phyloP scores from a whole-genome alignment of 306 rosid genomes.

The Rosa persica region DNA sequence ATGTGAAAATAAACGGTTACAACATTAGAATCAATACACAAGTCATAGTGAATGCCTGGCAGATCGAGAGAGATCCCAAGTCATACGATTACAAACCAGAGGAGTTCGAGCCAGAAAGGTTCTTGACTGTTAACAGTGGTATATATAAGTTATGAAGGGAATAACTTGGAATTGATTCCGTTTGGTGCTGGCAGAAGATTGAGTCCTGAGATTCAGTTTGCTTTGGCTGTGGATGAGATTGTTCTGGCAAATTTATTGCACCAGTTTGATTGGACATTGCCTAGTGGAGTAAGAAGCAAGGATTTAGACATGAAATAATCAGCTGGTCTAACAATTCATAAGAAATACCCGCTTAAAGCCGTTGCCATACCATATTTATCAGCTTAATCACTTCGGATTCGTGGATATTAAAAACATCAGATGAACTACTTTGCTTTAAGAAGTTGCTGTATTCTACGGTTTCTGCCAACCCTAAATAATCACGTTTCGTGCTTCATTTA shows the following conservation, averaged over 20 bases:
- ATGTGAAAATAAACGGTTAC: constrained; percentile 15
- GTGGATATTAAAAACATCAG: too few relatives aligned
- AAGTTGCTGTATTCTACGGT: too few relatives aligned
- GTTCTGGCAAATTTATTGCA: constrained; percentile 31
- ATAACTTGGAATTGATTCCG: constrained; percentile 30
- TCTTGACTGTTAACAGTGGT: background rate
- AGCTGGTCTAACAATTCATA: constrained; percentile 15
- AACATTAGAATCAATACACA: constrained; percentile 8
- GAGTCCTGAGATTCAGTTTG: constrained; percentile 34
- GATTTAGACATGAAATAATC: constrained; percentile 37
- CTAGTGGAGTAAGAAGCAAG: constrained; percentile 7
- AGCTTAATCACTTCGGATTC: background rate
- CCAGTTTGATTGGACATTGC: constrained; percentile 34
- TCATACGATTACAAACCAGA: constrained; percentile 28
- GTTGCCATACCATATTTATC: constrained; percentile 12
- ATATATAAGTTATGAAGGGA: constrained; percentile 27
- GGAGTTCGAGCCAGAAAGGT: constrained; percentile 37
- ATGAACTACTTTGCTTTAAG: too few relatives aligned
- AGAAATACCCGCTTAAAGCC: constrained; percentile 30
- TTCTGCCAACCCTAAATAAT: too few relatives aligned
- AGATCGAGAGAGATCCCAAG: constrained; percentile 35
- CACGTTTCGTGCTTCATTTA: too few relatives aligned
- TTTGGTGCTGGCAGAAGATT: constrained; percentile 30
- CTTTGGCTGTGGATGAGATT: constrained; percentile 24
- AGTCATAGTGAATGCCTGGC: constrained; percentile 36